phyloP scores from a whole-genome alignment of 495 filamentous ascomycete species.

The Extremus antarcticus region DNA sequence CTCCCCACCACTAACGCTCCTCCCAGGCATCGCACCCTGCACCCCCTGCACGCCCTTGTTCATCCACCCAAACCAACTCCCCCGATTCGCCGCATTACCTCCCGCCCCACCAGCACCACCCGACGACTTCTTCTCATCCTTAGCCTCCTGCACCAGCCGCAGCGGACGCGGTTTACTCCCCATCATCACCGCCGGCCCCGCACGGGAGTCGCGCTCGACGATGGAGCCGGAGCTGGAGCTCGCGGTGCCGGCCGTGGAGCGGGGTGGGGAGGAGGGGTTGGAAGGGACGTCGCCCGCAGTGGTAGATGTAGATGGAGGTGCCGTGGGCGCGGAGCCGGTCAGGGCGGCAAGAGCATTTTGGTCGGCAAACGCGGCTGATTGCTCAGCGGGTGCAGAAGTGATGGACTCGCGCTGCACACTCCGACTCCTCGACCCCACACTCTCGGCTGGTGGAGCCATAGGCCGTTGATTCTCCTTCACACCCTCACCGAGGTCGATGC shows the following conservation, averaged over 20 bases:
- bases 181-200: constrained; percentile 39
- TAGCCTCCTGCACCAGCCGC: constrained; percentile 67
- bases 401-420: constrained; percentile 5
- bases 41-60: constrained; percentile 16
- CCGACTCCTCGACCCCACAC: no score
- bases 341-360: background rate
- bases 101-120: constrained; percentile 40
- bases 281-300: background rate
- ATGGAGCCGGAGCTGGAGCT: background rate
- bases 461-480: background rate
- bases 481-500: background rate
- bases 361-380: background rate
- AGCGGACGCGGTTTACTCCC: constrained; percentile 76
- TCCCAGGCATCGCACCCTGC: background rate
- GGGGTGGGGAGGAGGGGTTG: constrained; percentile 16
- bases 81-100: constrained; percentile 40
- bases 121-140: constrained; percentile 26
- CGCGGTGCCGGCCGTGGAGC: constrained; percentile 12
- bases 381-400: background rate
- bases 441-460: background rate
- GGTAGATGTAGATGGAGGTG: no score
- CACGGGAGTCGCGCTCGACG: background rate
- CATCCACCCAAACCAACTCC: constrained; percentile 53
- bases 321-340: no score
- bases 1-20: background rate